phyloP scores from a whole-genome alignment of 306 rosid species.

The Styphnolobium japonicum region DNA sequence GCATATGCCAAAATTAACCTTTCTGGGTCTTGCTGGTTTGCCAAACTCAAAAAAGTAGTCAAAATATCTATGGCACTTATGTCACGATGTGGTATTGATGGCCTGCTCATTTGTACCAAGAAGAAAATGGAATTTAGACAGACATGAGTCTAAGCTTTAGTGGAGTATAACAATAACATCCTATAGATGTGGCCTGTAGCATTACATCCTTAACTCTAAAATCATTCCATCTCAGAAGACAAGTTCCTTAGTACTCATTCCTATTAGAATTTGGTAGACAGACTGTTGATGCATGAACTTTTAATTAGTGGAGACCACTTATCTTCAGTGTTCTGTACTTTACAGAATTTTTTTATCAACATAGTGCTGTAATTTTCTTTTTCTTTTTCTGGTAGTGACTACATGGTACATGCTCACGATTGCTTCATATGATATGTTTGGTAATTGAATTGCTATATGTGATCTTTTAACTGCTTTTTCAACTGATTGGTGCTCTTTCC shows the following conservation, averaged over 20 bases:
- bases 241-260: background rate
- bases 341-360: background rate
- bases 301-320: background rate
- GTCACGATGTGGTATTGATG: background rate
- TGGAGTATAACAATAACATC: background rate
- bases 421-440: background rate
- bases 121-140: background rate
- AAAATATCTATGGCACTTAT: background rate
- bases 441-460: background rate
- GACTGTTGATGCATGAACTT: background rate
- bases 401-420: background rate
- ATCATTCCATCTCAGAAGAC: background rate
- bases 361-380: background rate
- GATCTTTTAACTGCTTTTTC: background rate
- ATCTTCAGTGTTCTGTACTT: constrained; percentile 8
- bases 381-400: background rate
- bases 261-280: background rate
- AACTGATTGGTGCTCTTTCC: background rate
- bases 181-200: background rate
- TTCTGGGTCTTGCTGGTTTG: background rate
- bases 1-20: background rate
- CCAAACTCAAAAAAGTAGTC: background rate
- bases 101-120: background rate
- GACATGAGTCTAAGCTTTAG: background rate
- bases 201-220: background rate